Evolutionary conservation across 2,329 filamentous ascomycete species (phyloP).

Genomic region (Cytospora paraplurivora): DNA sequence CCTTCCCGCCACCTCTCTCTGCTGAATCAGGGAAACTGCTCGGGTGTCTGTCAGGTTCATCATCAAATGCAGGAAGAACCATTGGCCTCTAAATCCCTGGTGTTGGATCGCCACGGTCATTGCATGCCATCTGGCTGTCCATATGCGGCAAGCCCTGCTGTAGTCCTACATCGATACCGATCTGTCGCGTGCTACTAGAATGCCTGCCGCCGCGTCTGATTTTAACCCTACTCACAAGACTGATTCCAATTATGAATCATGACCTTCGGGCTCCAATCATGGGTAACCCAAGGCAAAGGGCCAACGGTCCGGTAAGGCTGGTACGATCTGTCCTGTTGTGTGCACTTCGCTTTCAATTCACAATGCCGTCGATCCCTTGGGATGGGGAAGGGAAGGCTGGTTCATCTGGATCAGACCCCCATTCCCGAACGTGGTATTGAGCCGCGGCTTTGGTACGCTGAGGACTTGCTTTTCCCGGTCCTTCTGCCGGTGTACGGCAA

Average conservation of each 20-base stretch:
- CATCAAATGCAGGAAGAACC: slow-evolving; percentile 30
- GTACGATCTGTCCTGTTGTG: not conserved
- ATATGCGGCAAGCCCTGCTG: slow-evolving; percentile 12
- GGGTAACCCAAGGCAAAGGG: slow-evolving; percentile 30
- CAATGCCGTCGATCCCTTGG: not conserved
- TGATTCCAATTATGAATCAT: slow-evolving; percentile 44
- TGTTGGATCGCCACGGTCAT: slow-evolving; percentile 6
- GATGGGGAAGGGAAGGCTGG: not conserved
- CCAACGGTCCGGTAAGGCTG: slow-evolving; percentile 31
- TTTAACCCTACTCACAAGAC: slow-evolving; percentile 33
- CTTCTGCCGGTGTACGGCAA: slow-evolving; percentile 9
- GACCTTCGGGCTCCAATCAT: slow-evolving; percentile 39
- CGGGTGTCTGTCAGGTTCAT: slow-evolving; percentile 24
- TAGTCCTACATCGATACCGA: slow-evolving; percentile 13
- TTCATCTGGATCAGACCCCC: not conserved
- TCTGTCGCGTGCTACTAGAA: slow-evolving; percentile 19
- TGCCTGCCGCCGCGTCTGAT: not conserved
- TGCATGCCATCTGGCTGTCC: not conserved
- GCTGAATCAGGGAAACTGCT: slow-evolving; percentile 25
- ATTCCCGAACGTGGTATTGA: slow-evolving; percentile 14
- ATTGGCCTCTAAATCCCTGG: slow-evolving; percentile 2
- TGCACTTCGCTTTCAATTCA: not conserved
- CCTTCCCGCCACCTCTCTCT: slow-evolving; percentile 33
- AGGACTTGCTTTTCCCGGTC: slow-evolving; percentile 16
- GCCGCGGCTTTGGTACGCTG: not conserved